phyloP scores from a whole-genome alignment of 2,329 filamentous ascomycete species.

The Apiospora pterosperma region DNA sequence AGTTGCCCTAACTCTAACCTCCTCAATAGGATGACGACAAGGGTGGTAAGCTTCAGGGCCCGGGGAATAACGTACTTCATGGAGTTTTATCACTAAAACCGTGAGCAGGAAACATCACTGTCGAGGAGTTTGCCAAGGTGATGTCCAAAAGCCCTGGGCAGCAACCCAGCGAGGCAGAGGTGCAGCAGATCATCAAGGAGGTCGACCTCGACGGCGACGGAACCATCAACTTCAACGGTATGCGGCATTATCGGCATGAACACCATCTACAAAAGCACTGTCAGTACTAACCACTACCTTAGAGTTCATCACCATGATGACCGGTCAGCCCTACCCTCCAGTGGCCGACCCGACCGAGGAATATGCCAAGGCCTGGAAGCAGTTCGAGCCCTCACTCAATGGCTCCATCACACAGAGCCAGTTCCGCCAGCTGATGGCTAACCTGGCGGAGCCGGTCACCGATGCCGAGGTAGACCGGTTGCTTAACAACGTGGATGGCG shows the following conservation, averaged over 20 bases:
- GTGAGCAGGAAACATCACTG: conserved; percentile 28
- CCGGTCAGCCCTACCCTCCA: conserved; percentile 29
- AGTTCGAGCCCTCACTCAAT: conserved; percentile 29
- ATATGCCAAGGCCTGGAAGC: conserved; percentile 31
- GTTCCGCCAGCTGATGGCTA: conserved; percentile 30
- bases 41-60: conserved; percentile 19
- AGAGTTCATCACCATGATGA: conserved; percentile 42
- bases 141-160: conserved; percentile 29
- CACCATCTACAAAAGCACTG: background rate
- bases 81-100: background rate
- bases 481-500: conserved; percentile 30
- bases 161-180: conserved; percentile 28
- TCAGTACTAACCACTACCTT: background rate
- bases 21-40: conserved; percentile 21
- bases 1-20: background rate
- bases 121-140: conserved; percentile 34
- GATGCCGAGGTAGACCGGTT: conserved; percentile 31
- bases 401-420: conserved; percentile 30
- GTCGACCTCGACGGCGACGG: conserved; percentile 36
- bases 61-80: background rate
- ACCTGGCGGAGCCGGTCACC: conserved; percentile 28
- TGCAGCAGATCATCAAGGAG: conserved; percentile 34
- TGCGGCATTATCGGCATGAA: too few species aligned
- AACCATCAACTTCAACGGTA: conserved; percentile 37
- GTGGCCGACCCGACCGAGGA: conserved; percentile 23